Conservation (phyloP, 257 asterid genomes). For the Solanum lycopersicoides region DNA sequence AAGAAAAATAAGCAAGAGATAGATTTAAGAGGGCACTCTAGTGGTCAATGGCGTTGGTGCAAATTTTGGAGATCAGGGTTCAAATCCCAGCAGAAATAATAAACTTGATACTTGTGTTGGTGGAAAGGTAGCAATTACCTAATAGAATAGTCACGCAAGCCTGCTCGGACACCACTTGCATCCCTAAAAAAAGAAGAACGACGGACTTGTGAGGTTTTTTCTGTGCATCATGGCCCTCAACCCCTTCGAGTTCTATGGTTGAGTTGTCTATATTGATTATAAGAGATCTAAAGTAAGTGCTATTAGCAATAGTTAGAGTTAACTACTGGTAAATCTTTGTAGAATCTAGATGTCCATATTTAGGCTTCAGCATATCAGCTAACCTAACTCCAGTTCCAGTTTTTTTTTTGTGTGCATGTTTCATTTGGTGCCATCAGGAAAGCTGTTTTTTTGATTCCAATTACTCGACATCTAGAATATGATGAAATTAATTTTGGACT, state of each 20-base stretch:
- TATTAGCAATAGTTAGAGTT: neutral
- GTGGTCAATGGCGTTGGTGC: neutral
- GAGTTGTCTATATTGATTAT: neutral
- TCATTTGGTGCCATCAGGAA: neutral
- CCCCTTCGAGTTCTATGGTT: neutral
- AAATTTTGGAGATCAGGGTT: neutral
- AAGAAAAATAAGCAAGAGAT: neutral
- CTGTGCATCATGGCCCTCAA: neutral
- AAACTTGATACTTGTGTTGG: neutral
- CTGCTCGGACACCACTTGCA: neutral
- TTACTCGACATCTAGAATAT: neutral
- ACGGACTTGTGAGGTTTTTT: neutral
- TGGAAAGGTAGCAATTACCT: neutral
- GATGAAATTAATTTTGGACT: neutral
- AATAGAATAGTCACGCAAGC: neutral
- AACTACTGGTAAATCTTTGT: neutral
- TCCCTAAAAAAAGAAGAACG: neutral
- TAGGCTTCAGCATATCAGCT: neutral
- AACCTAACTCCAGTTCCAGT: neutral
- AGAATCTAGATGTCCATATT: neutral
- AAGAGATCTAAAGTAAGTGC: neutral
- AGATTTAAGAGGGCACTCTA: neutral
- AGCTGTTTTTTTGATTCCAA: neutral
- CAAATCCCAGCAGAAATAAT: neutral
- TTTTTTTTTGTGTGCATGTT: neutral